A percentile compares a stretch with the other conserved stretches of the same genome.
Conservation (phyloP, 1,139 yeast genomes). For the Meyerozyma elateridarum region DNA sequence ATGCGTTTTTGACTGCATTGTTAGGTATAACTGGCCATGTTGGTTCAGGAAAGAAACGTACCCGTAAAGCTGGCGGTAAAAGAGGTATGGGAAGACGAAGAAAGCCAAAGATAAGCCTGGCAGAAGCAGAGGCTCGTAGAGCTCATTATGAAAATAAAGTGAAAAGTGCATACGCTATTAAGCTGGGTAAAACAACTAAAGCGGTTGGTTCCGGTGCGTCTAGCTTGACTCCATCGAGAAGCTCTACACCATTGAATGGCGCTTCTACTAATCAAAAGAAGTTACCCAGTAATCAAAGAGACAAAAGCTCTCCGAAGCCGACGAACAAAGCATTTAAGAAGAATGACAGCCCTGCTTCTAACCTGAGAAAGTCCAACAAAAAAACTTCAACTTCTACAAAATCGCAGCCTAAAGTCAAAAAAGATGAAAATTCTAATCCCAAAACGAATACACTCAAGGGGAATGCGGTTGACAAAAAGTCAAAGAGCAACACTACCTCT, state of each 20-base stretch:
- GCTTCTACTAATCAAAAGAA: too few species aligned
- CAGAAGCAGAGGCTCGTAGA: slow-evolving; percentile 34
- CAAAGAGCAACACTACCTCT: too few species aligned
- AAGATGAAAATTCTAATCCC: too few species aligned
- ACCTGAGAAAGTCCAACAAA: too few species aligned
- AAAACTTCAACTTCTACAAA: too few species aligned
- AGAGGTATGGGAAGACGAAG: slow-evolving; percentile 13
- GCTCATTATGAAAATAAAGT: slow-evolving; percentile 35
- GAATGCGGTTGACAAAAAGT: too few species aligned
- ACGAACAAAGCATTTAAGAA: too few species aligned
- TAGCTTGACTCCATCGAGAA: slow-evolving; percentile 9
- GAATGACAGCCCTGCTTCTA: too few species aligned
- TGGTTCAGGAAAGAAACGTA: slow-evolving; percentile 18
- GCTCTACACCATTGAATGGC: background rate
- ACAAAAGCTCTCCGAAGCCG: too few species aligned
- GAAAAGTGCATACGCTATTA: slow-evolving; percentile 30
- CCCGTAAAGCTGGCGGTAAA: slow-evolving; percentile 26
- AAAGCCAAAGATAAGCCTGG: slow-evolving; percentile 23
- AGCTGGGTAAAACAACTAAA: slow-evolving; percentile 38
- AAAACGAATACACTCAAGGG: too few species aligned
- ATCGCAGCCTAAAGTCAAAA: too few species aligned
- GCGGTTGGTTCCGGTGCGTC: slow-evolving; percentile 33
- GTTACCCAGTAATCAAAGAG: too few species aligned
- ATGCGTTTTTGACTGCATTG: slow-evolving; percentile 41
- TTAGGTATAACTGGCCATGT: slow-evolving; percentile 47